These are phyloP conservation scores for Cladophialophora carrionii DNA, from an alignment of 2,329 filamentous ascomycete species.

Conservation along the genomic window DNA sequence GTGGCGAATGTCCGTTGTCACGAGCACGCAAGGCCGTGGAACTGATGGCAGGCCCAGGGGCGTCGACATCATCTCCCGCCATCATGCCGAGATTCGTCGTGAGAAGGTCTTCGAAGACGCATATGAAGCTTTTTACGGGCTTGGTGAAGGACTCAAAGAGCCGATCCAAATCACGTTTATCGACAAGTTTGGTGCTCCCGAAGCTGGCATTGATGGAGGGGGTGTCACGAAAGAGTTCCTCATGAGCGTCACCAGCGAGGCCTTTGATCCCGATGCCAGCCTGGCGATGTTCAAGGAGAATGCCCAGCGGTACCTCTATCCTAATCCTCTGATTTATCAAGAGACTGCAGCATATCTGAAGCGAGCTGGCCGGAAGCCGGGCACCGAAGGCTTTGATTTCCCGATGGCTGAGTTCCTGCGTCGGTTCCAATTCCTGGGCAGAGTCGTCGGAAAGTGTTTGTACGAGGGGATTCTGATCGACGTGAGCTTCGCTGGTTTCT, in stretches of 20 bases:
- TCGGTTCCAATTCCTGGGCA: constrained; percentile 87
- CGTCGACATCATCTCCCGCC: constrained; percentile 55
- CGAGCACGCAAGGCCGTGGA: constrained; percentile 46
- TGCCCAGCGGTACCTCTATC: constrained; percentile 82
- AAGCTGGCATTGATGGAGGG: constrained; percentile 94
- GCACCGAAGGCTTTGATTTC: constrained; percentile 60
- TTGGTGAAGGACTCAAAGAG: constrained; percentile 85
- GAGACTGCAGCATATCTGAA: constrained; percentile 63
- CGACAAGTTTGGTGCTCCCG: constrained; percentile 80
- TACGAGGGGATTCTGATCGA: constrained; percentile 97
- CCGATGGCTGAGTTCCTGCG: constrained; percentile 65
- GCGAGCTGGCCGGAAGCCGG: constrained; percentile 54
- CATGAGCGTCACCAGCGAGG: constrained; percentile 82
- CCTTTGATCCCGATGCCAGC: constrained; percentile 65
- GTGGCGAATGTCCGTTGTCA: constrained; percentile 68
- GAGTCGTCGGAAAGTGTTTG: constrained; percentile 92
- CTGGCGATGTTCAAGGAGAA: constrained; percentile 77
- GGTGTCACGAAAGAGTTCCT: constrained; percentile 98
- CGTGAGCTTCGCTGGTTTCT: constrained; percentile 90
- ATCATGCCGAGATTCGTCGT: constrained; percentile 79
- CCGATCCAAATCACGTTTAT: constrained; percentile 96
- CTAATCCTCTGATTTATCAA: constrained; percentile 78
- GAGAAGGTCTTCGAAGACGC: constrained; percentile 84
- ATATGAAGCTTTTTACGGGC: constrained; percentile 75
- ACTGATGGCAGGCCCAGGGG: constrained; percentile 47